These are phyloP conservation scores for Pistacia atlantica DNA, from an alignment of 345 rosid genomes.

Conservation along the genomic window DNA sequence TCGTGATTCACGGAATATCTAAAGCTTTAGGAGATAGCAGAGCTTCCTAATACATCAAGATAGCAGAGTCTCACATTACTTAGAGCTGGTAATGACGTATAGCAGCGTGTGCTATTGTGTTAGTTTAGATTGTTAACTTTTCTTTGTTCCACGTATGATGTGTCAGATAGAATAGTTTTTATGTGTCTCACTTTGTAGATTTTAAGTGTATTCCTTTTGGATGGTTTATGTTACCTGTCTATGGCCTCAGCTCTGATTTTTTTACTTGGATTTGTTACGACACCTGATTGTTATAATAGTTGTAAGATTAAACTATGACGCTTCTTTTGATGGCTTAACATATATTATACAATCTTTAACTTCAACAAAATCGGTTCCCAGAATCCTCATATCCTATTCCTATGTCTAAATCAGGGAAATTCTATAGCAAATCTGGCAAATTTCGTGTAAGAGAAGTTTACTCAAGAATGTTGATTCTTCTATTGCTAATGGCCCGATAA, in stretches of 20 bases:
- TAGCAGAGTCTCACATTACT: neutral
- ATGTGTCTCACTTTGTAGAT: neutral
- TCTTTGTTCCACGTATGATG: neutral
- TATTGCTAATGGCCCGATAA: neutral
- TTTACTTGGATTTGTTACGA: neutral
- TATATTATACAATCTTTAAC: neutral
- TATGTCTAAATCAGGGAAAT: neutral
- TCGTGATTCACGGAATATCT: conserved; percentile 65
- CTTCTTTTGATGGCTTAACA: neutral
- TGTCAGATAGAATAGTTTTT: neutral
- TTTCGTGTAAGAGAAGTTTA: neutral
- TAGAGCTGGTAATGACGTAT: neutral
- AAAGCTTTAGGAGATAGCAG: conserved; percentile 38
- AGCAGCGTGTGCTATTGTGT: neutral
- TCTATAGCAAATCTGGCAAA: neutral
- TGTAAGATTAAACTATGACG: neutral
- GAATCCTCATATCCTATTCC: neutral
- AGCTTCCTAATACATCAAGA: conserved; percentile 19
- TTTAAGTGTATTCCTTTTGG: neutral
- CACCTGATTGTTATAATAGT: no score
- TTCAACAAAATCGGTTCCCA: neutral
- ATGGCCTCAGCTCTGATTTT: neutral
- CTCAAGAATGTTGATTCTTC: neutral
- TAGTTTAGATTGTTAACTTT: neutral
- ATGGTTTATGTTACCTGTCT: neutral